A percentile compares a stretch with the other conserved stretches of the same genome.
These are phyloP conservation scores for Daldinia decipiens DNA, from an alignment of 495 filamentous ascomycete genomes.

Conservation along the genomic window DNA sequence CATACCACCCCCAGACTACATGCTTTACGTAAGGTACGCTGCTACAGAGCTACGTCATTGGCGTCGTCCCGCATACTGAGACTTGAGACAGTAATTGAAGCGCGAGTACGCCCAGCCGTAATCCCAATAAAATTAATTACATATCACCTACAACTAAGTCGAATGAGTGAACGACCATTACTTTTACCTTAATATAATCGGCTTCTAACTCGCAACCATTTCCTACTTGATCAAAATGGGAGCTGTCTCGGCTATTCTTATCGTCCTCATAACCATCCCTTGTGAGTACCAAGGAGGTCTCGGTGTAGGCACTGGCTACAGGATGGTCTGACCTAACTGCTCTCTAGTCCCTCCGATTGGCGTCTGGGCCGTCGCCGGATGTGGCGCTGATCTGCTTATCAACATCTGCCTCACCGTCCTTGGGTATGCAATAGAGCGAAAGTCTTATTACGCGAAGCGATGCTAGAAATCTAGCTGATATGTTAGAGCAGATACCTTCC, in stretches of 20 bases:
- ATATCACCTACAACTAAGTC: not conserved
- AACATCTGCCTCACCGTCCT: conserved; percentile 87
- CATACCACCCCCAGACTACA: not conserved
- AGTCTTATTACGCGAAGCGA: not conserved
- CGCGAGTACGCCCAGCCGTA: not conserved
- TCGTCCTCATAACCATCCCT: conserved; percentile 68
- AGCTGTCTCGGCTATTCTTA: conserved; percentile 63
- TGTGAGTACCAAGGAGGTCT: conserved; percentile 46
- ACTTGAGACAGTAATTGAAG: not conserved
- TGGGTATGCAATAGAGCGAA: conserved; percentile 48
- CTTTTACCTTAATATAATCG: not conserved
- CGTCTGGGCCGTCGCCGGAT: conserved; percentile 60
- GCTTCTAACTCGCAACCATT: not conserved
- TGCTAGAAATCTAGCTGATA: conserved; percentile 12
- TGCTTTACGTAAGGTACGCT: conserved; percentile 12
- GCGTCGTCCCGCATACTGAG: conserved; percentile 1
- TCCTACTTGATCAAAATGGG: conserved; percentile 54
- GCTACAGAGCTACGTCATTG: conserved; percentile 2
- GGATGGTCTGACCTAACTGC: conserved; percentile 6
- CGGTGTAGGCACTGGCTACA: not conserved
- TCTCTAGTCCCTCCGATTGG: conserved; percentile 56
- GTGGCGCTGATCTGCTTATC: conserved; percentile 86
- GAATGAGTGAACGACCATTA: not conserved
- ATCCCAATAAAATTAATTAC: too few relatives aligned
- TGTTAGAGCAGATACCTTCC: conserved; percentile 69